Evolutionary conservation across 495 filamentous ascomycete species (phyloP), one percentile per base, ranked within the genome.

Genomic region (Neurospora sp.): DNA sequence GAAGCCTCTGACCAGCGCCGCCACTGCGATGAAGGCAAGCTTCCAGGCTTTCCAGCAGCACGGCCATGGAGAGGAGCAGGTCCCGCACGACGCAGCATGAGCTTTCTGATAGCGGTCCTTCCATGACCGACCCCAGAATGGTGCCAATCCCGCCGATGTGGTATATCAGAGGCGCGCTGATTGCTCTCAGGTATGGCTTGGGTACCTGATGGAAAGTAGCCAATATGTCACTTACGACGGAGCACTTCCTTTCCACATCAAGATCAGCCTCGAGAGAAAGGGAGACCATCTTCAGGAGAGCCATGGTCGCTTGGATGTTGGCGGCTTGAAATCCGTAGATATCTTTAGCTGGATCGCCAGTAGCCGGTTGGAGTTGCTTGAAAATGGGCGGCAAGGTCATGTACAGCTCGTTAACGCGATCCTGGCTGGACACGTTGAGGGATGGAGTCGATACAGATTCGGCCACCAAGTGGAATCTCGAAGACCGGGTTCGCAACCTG

Each of bases 311-410:
- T 37, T 83, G 80, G 59, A 88, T 87, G 70, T 87, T 86, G 48
- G 86, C 86, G n/a, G 84, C 83, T 75, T 87, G 85, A 68, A 87
- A 86, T 2, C 84, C 82, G 70, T 83, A 85, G 2, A 83, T 77
- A 73, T 86, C 82, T 31, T 78, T 77, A 42, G 69, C 41, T 74
- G 77, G 75, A 82, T 82, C 37, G 14, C 76, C 77, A 10, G 82
- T 82, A 35, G 72, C 79, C 0, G 75, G 75, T 2, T 77, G 81
- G 0, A 77, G 78, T 48, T 81, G 76, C 31, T 81, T 82, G 72
- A 87, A 86, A 46, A 76, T 74, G 22, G 74, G 41, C 4, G 85
- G 83, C 31, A 87, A 75, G 10, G 76, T 75, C 65, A 79, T 69
- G 72, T 86, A 84, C 78, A 83, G 80, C 4, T 74, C 73, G 41